A percentile compares a stretch with the other conserved stretches of the same genome.
Evolutionary conservation across 257 asterid species (phyloP).

Genomic region (Solanum pennellii): DNA sequence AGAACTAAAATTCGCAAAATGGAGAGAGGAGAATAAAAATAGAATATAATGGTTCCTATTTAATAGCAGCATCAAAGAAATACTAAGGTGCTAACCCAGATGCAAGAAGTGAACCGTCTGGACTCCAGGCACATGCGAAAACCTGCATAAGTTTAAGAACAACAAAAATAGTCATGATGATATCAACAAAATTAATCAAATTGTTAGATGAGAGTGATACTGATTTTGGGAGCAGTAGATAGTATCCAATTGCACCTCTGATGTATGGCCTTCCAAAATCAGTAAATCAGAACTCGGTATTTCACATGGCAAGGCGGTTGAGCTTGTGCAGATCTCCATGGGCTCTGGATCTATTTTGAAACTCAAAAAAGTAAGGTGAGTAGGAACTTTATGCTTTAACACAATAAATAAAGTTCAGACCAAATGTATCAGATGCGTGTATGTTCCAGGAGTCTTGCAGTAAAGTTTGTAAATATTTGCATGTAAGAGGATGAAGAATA

Average conservation of each 20-base stretch:
- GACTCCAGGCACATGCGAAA: constrained; percentile 99
- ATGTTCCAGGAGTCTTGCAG: background rate
- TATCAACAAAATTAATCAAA: background rate
- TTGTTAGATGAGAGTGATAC: background rate
- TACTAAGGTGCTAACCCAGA: constrained; percentile 62
- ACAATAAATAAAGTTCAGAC: background rate
- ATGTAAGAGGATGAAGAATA: background rate
- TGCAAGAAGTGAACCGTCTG: constrained; percentile 90
- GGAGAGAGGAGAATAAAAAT: background rate
- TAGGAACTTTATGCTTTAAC: background rate
- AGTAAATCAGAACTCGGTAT: constrained; percentile 58
- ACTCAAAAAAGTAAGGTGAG: constrained; percentile 5
- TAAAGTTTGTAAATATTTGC: background rate
- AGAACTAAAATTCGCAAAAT: background rate
- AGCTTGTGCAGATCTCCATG: constrained; percentile 66
- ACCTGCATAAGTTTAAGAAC: constrained; percentile 44
- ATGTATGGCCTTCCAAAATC: constrained; percentile 88
- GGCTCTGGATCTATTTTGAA: constrained; percentile 66
- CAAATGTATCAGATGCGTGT: background rate
- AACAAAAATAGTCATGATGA: background rate
- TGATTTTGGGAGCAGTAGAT: background rate
- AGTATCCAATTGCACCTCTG: constrained; percentile 57
- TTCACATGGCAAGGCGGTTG: constrained; percentile 52
- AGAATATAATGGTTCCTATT: background rate
- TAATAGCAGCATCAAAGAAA: background rate